Evolutionary conservation across 164 flowering plant genomes (phyloP), one percentile per base, ranked within the genome.

Genomic region (Saururus chinensis): DNA sequence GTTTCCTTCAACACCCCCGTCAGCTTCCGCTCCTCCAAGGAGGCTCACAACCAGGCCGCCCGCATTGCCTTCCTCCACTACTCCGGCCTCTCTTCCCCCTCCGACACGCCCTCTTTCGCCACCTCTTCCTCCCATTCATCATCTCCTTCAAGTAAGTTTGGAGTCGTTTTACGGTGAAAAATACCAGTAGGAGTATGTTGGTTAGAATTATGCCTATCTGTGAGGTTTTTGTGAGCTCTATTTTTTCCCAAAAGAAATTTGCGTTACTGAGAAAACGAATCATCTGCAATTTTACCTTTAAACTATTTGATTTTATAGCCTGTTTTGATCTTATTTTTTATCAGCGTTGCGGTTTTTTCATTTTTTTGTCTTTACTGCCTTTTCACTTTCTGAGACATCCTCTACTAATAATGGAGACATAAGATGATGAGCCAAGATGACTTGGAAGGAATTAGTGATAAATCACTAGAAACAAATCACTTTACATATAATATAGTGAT

Each of bases 21-120:
- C 0, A 53, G 13, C 16, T 66, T 45, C 65, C 65, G 19, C 21
- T 60, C 83, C 25, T 35, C 77, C 45, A 83, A 80, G 56, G 74
- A 78, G 7, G 80, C 91, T 9, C 86, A 79, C 49, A 83, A 75
- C 63, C 70, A 72, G 6, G 91, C 82, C 13, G 88, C 91, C 13
- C 63, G 41, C 22, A 37, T 64, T 16, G 72, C 68, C 40, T 60
- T 64, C 61, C 16, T 40, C 19, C 53, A 64, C 41, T 64, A 59
- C 68, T 53, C 64, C 5, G 7, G 45, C n/a, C 51, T 57, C 21
- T 9, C 16, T 7, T 13, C 20, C 7, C 7, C 57, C 57, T 5
- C 24, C 25, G 10, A 7, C 30, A 14, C 35, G 1, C 17, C 35
- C 19, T 1, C 35, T 14, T 55, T n/a, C n/a, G n/a, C n/a, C n/a